Percentiles rank a stretch among this genome's conserved stretches.
These are phyloP conservation scores for Fragaria nilgerrensis DNA, from an alignment of 306 rosid species.

Conservation along the genomic window DNA sequence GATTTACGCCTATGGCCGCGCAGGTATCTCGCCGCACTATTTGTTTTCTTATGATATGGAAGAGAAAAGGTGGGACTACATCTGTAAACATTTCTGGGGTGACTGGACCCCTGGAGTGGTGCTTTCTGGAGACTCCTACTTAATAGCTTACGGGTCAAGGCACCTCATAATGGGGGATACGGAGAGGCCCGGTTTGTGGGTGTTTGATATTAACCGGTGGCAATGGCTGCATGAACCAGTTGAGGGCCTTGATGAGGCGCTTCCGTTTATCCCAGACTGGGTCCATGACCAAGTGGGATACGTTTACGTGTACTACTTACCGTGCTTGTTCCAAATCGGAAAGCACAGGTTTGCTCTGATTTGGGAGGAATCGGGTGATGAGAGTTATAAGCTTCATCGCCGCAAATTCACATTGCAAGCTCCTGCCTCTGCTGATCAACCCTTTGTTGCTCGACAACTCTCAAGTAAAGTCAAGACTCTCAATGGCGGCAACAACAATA, in stretches of 20 bases:
- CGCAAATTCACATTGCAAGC: background rate
- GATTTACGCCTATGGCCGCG: background rate
- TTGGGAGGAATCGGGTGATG: no score
- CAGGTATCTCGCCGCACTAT: background rate
- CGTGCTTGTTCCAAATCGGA: background rate
- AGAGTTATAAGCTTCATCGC: background rate
- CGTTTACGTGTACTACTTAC: background rate
- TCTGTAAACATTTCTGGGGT: background rate
- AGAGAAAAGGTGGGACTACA: background rate
- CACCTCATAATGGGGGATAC: background rate
- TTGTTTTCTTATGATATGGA: background rate
- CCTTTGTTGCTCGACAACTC: no score
- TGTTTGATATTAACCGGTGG: background rate
- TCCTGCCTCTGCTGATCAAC: no score
- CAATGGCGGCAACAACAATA: no score
- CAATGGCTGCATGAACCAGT: background rate
- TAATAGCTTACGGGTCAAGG: background rate
- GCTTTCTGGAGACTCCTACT: background rate
- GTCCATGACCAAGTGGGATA: background rate
- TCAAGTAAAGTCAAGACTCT: background rate
- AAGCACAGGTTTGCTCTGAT: background rate
- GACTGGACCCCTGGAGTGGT: background rate
- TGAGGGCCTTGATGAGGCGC: background rate
- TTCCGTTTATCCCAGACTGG: background rate
- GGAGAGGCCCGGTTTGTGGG: background rate